Conservation (phyloP, 139 green algal genomes). For the Auxenochlorella pyrenoidosa region DNA sequence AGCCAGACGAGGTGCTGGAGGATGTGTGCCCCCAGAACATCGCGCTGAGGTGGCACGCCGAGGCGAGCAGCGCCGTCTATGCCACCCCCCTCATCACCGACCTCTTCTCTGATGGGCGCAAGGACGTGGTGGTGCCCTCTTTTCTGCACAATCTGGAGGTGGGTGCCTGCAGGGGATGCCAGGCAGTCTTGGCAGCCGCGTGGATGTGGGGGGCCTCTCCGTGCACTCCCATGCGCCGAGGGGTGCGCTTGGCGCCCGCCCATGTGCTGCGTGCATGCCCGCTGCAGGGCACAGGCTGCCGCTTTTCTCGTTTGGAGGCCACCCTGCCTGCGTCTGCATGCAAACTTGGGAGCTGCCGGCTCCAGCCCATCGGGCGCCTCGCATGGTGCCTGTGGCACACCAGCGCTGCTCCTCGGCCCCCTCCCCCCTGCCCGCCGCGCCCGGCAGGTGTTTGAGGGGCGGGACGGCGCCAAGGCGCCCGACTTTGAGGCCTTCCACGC, state of each 20-base stretch:
- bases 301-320: too few relatives aligned
- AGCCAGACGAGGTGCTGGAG: conserved; percentile 12
- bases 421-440: not conserved
- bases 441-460: conserved; percentile 78
- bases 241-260: too few relatives aligned
- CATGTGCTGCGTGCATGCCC: not conserved
- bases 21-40: conserved; percentile 60
- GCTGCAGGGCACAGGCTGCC: too few relatives aligned
- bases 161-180: not conserved
- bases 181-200: not conserved
- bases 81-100: conserved; percentile 96
- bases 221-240: too few relatives aligned
- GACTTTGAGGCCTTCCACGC: conserved; percentile 67
- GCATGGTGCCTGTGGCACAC: too few relatives aligned
- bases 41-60: conserved; percentile 89
- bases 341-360: too few relatives aligned
- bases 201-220: too few relatives aligned
- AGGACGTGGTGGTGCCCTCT: conserved; percentile 94
- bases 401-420: too few relatives aligned
- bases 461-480: conserved; percentile 76
- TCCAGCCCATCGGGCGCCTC: too few relatives aligned
- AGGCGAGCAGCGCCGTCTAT: conserved; percentile 88
- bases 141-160: conserved; percentile 96
- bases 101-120: conserved; percentile 88
- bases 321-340: not conserved